Evolutionary conservation across 768 basidiomycete genomes (phyloP).

Genomic region (Wakefieldia striispora): DNA sequence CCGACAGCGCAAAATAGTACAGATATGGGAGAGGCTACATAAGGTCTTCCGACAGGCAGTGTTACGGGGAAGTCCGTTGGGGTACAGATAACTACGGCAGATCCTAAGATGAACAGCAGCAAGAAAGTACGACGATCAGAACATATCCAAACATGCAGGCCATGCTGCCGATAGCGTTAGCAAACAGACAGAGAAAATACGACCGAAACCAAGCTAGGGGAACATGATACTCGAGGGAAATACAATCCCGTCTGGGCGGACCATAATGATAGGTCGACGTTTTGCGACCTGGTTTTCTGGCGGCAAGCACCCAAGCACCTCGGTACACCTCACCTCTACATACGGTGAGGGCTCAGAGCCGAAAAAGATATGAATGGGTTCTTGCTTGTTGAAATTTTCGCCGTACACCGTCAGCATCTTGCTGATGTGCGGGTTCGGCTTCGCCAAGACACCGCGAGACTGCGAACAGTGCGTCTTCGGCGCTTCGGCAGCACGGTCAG

Average conservation of each 20-base stretch:
- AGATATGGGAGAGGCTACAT: slow-evolving; percentile 30
- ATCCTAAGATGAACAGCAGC: slow-evolving; percentile 30
- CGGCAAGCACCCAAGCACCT: slow-evolving; percentile 80
- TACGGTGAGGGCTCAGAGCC: slow-evolving; percentile 85
- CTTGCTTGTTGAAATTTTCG: slow-evolving; percentile 83
- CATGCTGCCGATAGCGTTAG: slow-evolving; percentile 29
- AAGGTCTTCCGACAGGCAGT: slow-evolving; percentile 20
- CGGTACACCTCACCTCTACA: slow-evolving; percentile 84
- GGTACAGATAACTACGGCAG: slow-evolving; percentile 32
- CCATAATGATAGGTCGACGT: slow-evolving; percentile 77
- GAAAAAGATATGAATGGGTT: slow-evolving; percentile 82
- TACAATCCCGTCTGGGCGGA: slow-evolving; percentile 82
- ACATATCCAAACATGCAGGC: slow-evolving; percentile 23
- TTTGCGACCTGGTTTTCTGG: slow-evolving; percentile 65
- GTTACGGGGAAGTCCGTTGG: slow-evolving; percentile 28
- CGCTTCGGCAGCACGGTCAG: slow-evolving; percentile 80
- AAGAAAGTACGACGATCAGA: slow-evolving; percentile 20
- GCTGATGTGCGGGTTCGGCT: slow-evolving; percentile 73
- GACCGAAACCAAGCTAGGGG: slow-evolving; percentile 47
- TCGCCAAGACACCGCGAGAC: slow-evolving; percentile 66
- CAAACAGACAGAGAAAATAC: slow-evolving; percentile 14
- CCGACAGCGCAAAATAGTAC: slow-evolving; percentile 24
- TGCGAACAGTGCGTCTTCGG: slow-evolving; percentile 70
- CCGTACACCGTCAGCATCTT: slow-evolving; percentile 88
- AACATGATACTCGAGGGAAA: slow-evolving; percentile 83